Conservation (phyloP, 2,329 filamentous ascomycete species). For the Colletotrichum sp. region DNA sequence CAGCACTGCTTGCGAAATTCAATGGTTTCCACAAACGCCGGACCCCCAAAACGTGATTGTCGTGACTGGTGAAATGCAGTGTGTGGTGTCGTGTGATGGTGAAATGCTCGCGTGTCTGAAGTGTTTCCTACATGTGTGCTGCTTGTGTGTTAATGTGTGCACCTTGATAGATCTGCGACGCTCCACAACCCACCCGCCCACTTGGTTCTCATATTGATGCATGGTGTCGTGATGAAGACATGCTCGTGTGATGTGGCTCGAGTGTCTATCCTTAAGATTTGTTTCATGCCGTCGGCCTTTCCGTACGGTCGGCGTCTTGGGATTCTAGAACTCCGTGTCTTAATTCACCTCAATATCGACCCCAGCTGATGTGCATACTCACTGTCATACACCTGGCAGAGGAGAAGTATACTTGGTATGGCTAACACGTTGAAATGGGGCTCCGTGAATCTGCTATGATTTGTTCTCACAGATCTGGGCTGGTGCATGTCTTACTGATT, state of each 20-base stretch:
- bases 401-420: too few relatives aligned
- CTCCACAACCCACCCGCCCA: not conserved
- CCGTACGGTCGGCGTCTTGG: not conserved
- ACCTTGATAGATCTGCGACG: not conserved
- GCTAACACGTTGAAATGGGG: not conserved
- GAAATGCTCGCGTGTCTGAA: not conserved
- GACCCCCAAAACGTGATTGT: not conserved
- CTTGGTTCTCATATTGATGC: not conserved
- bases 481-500: not conserved
- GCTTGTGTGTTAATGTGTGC: not conserved
- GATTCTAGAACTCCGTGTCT: not conserved
- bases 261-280: not conserved
- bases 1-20: constrained; percentile 65
- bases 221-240: not conserved
- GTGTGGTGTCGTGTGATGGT: not conserved
- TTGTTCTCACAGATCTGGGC: not conserved
- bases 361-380: not conserved
- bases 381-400: not conserved
- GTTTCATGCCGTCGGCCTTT: not conserved
- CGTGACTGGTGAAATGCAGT: not conserved
- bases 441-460: not conserved
- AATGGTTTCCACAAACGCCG: constrained; percentile 51
- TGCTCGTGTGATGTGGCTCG: not conserved
- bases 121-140: not conserved
- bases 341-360: not conserved